A percentile compares a stretch with the other conserved stretches of the same genome.
Conservation (phyloP, 495 filamentous ascomycete genomes). For the Aspergillus homomorphus region DNA sequence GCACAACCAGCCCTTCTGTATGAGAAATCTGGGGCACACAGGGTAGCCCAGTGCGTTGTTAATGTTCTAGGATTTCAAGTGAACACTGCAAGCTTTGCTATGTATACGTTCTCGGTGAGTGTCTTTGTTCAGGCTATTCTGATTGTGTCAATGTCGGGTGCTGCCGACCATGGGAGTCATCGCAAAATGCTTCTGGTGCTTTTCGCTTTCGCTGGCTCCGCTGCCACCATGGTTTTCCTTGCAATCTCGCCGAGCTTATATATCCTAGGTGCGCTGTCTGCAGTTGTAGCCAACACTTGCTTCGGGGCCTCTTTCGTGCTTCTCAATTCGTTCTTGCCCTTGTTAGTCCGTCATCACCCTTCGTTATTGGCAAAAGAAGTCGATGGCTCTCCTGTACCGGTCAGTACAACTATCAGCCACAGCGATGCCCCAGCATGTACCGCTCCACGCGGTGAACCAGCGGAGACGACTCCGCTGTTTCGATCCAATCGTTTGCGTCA, state of each 20-base stretch:
- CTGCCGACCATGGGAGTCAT: slow-evolving; percentile 92
- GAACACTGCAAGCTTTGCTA: slow-evolving; percentile 95
- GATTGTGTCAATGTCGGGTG: slow-evolving; percentile 92
- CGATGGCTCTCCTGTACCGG: not conserved
- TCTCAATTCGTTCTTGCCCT: slow-evolving; percentile 78
- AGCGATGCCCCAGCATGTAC: not conserved
- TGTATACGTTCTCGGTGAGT: slow-evolving; percentile 95
- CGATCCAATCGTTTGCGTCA: slow-evolving; percentile 8
- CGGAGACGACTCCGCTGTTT: slow-evolving; percentile 39
- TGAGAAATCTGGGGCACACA: slow-evolving; percentile 25
- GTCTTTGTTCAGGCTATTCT: slow-evolving; percentile 84
- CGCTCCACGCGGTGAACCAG: not conserved
- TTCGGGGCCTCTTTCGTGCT: slow-evolving; percentile 85
- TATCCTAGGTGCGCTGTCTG: slow-evolving; percentile 74
- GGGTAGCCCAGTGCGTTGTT: slow-evolving; percentile 74
- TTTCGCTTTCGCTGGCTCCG: slow-evolving; percentile 79
- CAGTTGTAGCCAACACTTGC: slow-evolving; percentile 86
- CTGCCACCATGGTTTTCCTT: slow-evolving; percentile 86
- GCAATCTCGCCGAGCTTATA: slow-evolving; percentile 70
- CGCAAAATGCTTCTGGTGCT: slow-evolving; percentile 79
- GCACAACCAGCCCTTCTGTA: slow-evolving; percentile 21
- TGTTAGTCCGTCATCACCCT: slow-evolving; percentile 77
- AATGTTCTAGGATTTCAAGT: slow-evolving; percentile 78
- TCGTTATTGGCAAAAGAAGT: slow-evolving; percentile 25
- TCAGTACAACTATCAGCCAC: not conserved